Evolutionary conservation across 2,329 filamentous ascomycete genomes (phyloP).

Genomic region (Talaromyces verruculosus): DNA sequence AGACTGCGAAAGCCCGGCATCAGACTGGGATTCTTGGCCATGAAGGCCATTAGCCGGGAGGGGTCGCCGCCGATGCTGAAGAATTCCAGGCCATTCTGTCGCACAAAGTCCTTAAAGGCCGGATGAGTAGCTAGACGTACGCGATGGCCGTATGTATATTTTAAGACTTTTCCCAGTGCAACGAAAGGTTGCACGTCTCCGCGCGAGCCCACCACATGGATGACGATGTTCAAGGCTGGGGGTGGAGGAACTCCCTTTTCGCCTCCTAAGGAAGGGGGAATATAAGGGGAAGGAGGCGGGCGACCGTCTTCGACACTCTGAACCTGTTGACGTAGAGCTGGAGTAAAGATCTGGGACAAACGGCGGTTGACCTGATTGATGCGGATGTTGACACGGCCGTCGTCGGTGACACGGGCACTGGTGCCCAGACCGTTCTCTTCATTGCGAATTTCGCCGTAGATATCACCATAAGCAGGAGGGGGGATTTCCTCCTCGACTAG

Average conservation of each 20-base stretch:
- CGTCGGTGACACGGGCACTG: slow-evolving; percentile 7
- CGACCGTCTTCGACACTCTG: not conserved
- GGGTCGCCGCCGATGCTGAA: slow-evolving; percentile 60
- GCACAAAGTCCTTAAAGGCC: not conserved
- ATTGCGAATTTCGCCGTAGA: not conserved
- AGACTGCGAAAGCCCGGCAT: slow-evolving; percentile 28
- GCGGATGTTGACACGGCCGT: slow-evolving; percentile 15
- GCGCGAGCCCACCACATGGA: slow-evolving; percentile 51
- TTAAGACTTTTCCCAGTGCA: slow-evolving; percentile 54
- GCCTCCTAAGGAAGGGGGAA: not conserved
- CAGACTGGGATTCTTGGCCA: slow-evolving; percentile 52
- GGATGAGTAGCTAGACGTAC: slow-evolving; percentile 55
- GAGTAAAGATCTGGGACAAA: slow-evolving; percentile 14
- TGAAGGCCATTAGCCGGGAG: slow-evolving; percentile 53
- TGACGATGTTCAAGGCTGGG: slow-evolving; percentile 55
- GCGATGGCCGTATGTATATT: slow-evolving; percentile 57
- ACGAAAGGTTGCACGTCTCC: slow-evolving; percentile 56
- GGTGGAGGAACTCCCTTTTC: not conserved
- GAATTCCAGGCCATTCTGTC: slow-evolving; percentile 53
- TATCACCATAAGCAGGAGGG: slow-evolving; percentile 11
- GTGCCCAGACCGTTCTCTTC: not conserved
- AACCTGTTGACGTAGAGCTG: slow-evolving; percentile 6
- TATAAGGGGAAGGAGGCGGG: not conserved
- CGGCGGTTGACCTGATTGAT: slow-evolving; percentile 7
- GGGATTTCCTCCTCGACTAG: not conserved